Evolutionary conservation across 345 rosid species (phyloP), one percentile per base, ranked within the genome.

Genomic region (Mangifera indica): DNA sequence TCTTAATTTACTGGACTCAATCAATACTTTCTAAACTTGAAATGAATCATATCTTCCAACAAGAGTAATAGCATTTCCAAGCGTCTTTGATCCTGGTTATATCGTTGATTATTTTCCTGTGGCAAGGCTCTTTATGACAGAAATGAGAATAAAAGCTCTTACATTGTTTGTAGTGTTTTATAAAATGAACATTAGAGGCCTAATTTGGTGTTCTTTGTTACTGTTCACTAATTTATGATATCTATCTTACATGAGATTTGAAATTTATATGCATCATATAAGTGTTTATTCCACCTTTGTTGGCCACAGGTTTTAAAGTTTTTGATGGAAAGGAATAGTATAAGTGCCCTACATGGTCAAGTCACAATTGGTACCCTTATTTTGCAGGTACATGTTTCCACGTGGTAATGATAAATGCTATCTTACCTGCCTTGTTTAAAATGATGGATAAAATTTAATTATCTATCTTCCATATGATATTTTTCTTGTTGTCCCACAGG

Each of bases 351-450:
- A 58, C 93, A 92, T 71, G 94, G 96, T 74, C 98, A 92, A 82
- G 92, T 92, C 67, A 92, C 96, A 26, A 80, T 92, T 79, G 98
- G 98, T 63, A 92, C 88, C 69, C 96, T 92, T 73, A 92, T 92
- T 71, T 82, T 92, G 80, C 98, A 92, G 98, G 96, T 87, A 83
- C 69, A 24, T 55, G 56, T 58, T 58, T 67, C 13, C 53, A 1
- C 13, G n/a, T 15, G 46, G 65, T 59, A 55, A 32, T 49, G n/a
- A 42, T 56, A 21, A 45, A n/a, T 71, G 44, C 37, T 4, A 75
- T 15, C 57, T 20, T 29, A 29, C 32, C 3, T 37, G 6, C 57
- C 54, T 51, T 37, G 14, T 40, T 46, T 60, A 26, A 10, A 20
- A 7, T 53, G 14, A 46, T 51, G 20, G 61, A 29, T 63, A 34